Evolutionary conservation across 1,139 yeast species (phyloP).

Genomic region (Oligophagozyma castellii): DNA sequence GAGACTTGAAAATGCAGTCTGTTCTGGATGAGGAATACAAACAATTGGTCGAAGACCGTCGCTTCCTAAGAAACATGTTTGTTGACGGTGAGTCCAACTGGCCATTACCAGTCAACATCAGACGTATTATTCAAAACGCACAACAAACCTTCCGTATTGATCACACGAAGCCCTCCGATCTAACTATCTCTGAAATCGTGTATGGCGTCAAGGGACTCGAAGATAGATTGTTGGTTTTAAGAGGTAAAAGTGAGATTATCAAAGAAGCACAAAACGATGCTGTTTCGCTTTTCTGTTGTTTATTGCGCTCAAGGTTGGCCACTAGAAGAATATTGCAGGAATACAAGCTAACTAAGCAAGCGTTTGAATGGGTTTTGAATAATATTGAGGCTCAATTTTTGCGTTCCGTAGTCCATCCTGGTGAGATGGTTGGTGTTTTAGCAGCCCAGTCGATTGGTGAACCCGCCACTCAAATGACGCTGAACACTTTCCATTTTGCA

Average conservation of each 20-base stretch:
- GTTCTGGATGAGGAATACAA: slow-evolving; percentile 72
- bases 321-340: slow-evolving; percentile 86
- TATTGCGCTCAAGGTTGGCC: slow-evolving; percentile 84
- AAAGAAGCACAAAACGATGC: slow-evolving; percentile 90
- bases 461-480: slow-evolving; percentile 99
- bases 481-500: slow-evolving; percentile 99
- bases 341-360: slow-evolving; percentile 66
- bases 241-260: slow-evolving; percentile 66
- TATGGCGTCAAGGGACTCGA: slow-evolving; percentile 59
- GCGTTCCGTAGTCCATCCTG: slow-evolving; percentile 89
- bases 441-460: slow-evolving; percentile 99
- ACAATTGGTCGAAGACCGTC: slow-evolving; percentile 67
- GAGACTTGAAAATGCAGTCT: slow-evolving; percentile 75
- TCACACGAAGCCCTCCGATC: slow-evolving; percentile 78
- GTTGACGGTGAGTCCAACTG: slow-evolving; percentile 89
- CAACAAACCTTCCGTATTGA: slow-evolving; percentile 95
- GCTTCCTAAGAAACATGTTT: slow-evolving; percentile 69
- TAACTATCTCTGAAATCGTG: slow-evolving; percentile 72
- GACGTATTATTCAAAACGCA: slow-evolving; percentile 94
- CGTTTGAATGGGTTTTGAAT: slow-evolving; percentile 93
- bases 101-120: slow-evolving; percentile 95
- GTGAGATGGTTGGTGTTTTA: slow-evolving; percentile 99
- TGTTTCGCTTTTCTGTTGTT: slow-evolving; percentile 76
- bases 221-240: slow-evolving; percentile 55
- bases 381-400: slow-evolving; percentile 90